phyloP scores from a whole-genome alignment of 805 yeast genomes.

The Candida yuanshanica region DNA sequence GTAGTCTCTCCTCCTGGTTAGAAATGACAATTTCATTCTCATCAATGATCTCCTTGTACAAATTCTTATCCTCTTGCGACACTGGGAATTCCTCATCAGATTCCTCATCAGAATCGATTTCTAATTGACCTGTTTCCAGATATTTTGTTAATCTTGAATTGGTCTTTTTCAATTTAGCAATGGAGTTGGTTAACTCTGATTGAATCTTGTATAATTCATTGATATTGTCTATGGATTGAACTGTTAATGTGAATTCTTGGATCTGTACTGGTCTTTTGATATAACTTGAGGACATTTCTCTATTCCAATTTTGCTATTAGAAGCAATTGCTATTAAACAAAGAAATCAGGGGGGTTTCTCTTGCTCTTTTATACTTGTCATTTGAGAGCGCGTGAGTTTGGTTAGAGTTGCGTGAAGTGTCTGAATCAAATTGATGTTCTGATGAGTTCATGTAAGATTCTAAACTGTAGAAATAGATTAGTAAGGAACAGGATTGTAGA shows the following conservation, averaged over 20 bases:
- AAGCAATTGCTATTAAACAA: no score
- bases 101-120: conserved; percentile 22
- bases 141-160: conserved; percentile 42
- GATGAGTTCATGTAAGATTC: no score
- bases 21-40: conserved; percentile 53
- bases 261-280: conserved; percentile 33
- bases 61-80: conserved; percentile 38
- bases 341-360: no score
- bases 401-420: no score
- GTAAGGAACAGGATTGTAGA: no score
- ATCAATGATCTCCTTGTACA: conserved; percentile 48
- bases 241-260: conserved; percentile 45
- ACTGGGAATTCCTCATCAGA: conserved; percentile 16
- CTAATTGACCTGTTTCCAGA: conserved; percentile 29
- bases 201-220: conserved; percentile 33
- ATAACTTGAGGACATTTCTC: conserved; percentile 20
- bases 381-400: no score
- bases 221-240: conserved; percentile 44
- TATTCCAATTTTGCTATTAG: no score
- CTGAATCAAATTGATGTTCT: no score
- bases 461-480: no score
- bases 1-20: conserved; percentile 44
- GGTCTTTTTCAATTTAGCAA: conserved; percentile 44
- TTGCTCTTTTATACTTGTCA: no score
- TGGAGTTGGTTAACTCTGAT: conserved; percentile 33